Base-by-base conservation (phyloP, 768 basidiomycete species). In the Trametes villosa region DNA sequence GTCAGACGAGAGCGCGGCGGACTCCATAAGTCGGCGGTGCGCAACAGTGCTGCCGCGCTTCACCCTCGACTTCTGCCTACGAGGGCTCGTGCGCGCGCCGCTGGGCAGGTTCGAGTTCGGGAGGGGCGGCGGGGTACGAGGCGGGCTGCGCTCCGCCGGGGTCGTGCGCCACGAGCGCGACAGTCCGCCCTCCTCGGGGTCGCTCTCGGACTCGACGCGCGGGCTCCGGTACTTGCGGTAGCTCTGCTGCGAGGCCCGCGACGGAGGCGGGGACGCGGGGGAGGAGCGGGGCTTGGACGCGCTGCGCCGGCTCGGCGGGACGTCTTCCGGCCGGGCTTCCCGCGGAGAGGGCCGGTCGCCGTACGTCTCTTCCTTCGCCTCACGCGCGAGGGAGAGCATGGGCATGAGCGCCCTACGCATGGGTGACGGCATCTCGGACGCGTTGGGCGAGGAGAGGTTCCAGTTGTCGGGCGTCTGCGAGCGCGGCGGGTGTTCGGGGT, bases 161-260 rank as follows among this genome's bases (percentile, higher is more conserved):
- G 60, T 34, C 24, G 51, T 42, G 27, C 52, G 61, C 56, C 61
- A 57, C 9, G 60, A 13, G 34, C 33, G 51, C 9, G 42, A 13
- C 22, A 50, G 7, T 11, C 33, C 34, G 29, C 45, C 29, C 8
- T 57, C 61, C 31, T 62, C 61, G 2, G 36, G 44, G 34, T 62
- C 61, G 51, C 61, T 62, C 24, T 62, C 61, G 17, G 61, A 57
- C 51, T 62, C 61, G 17, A 62, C 61, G 38, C 61, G 61, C 17
- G 61, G 61, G 26, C 55, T 62, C 36, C 45, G 61, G 18, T 62
- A 62, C 56, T 57, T 62, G 44, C 61, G 61, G 26, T 46, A 45
- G 27, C 44, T 38, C 40, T 47, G 48, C 42, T 61, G 60, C 30
- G 48, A 34, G 9, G 46, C n/a, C 24, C 41, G 50, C 24, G 61